A percentile compares a stretch with the other conserved stretches of the same genome.
These are phyloP conservation scores for Ceratobasidium sp. DNA, from an alignment of 1,284 basidiomycete genomes.

Conservation along the genomic window DNA sequence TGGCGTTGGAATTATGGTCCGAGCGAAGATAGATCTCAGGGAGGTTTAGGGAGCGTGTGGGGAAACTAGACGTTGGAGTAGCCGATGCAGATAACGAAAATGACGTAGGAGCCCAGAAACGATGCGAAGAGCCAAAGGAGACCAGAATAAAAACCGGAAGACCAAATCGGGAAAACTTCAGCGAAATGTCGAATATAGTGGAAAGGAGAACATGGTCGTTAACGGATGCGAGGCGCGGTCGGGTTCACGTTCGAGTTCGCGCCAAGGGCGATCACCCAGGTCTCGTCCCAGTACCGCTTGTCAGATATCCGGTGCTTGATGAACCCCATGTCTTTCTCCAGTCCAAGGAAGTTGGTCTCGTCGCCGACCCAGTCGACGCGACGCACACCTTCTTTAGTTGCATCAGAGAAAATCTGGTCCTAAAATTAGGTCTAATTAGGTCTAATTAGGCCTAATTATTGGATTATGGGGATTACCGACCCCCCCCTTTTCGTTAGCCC, in stretches of 20 bases:
- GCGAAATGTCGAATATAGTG: neutral
- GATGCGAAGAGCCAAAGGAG: slow-evolving; percentile 5
- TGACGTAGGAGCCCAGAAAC: slow-evolving; percentile 18
- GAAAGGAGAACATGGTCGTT: neutral
- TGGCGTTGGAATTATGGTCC: slow-evolving; percentile 2
- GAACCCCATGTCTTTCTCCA: slow-evolving; percentile 45
- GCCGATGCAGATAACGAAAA: slow-evolving; percentile 27
- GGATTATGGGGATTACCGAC: too few species aligned
- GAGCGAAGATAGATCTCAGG: neutral
- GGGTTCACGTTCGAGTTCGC: slow-evolving; percentile 36
- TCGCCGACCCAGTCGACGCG: slow-evolving; percentile 49
- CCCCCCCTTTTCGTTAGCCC: too few species aligned
- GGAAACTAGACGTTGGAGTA: slow-evolving; percentile 17
- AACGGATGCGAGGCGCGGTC: slow-evolving; percentile 34
- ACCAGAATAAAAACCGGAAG: neutral
- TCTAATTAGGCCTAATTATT: too few species aligned
- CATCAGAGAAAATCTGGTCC: slow-evolving; percentile 30
- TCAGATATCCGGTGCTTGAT: slow-evolving; percentile 45
- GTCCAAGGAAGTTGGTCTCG: slow-evolving; percentile 45
- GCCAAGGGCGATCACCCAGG: slow-evolving; percentile 46
- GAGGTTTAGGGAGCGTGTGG: slow-evolving; percentile 11
- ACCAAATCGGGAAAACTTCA: slow-evolving; percentile 25
- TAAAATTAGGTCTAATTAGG: too few species aligned
- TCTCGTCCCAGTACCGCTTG: slow-evolving; percentile 41
- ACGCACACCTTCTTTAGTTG: slow-evolving; percentile 44